phyloP scores from a whole-genome alignment of 345 rosid genomes.

The Trapa incisa region DNA sequence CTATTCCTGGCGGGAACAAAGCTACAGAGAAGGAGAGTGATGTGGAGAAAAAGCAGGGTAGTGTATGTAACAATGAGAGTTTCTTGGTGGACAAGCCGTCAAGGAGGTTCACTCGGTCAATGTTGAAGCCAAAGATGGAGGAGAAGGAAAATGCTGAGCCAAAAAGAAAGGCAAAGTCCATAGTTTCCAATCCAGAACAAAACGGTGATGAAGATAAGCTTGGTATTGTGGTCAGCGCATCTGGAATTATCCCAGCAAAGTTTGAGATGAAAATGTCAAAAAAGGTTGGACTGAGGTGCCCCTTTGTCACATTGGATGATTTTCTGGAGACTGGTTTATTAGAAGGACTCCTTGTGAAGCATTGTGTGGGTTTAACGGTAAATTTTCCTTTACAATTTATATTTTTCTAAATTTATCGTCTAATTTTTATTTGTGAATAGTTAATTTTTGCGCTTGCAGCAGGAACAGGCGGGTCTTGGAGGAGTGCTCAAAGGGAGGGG shows the following conservation, averaged over 20 bases:
- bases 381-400: neutral
- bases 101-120: slow-evolving; percentile 47
- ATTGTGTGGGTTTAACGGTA: slow-evolving; percentile 60
- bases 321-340: slow-evolving; percentile 63
- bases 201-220: neutral
- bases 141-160: slow-evolving; percentile 6
- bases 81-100: slow-evolving; percentile 17
- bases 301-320: slow-evolving; percentile 48
- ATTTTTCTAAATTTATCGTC: neutral
- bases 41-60: neutral
- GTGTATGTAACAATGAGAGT: neutral
- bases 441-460: slow-evolving; percentile 32
- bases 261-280: slow-evolving; percentile 27
- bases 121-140: slow-evolving; percentile 19
- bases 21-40: neutral
- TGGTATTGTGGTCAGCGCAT: slow-evolving; percentile 13
- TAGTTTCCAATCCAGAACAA: too few relatives aligned
- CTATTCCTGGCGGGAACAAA: neutral
- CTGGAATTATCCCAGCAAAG: slow-evolving; percentile 15
- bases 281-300: slow-evolving; percentile 26
- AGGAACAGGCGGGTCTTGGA: slow-evolving; percentile 26
- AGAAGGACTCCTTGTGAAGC: slow-evolving; percentile 57
- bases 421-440: neutral
- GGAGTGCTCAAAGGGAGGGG: slow-evolving; percentile 60
- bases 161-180: too few relatives aligned